Evolutionary conservation across 164 flowering plant species (phyloP).

Genomic region (Vitis rotundifolia): DNA sequence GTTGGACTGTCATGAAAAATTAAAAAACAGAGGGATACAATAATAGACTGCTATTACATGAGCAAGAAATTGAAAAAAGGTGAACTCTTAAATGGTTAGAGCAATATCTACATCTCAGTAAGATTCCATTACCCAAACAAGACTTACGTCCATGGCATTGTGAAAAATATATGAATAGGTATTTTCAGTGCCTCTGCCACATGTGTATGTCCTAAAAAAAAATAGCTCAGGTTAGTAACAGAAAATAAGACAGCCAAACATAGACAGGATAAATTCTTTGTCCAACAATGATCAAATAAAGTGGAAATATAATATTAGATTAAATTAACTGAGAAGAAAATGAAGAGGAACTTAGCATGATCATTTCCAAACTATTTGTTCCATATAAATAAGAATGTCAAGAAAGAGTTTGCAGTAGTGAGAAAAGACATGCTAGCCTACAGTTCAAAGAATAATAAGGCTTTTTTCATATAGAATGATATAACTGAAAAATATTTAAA

Average conservation of each 20-base stretch:
- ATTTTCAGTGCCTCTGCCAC: conserved; percentile 95
- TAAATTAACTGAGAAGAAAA: background rate
- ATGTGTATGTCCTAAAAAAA: conserved; percentile 81
- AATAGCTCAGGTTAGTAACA: conserved; percentile 11
- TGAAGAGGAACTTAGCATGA: background rate
- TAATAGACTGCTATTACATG: background rate
- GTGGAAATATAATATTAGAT: background rate
- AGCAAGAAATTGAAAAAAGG: conserved; percentile 1
- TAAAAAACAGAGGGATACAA: background rate
- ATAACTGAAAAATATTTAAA: background rate
- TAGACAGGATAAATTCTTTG: background rate
- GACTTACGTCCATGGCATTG: conserved; percentile 99
- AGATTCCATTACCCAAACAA: conserved; percentile 23
- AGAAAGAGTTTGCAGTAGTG: background rate
- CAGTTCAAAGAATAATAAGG: background rate
- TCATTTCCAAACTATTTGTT: no score
- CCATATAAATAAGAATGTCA: background rate
- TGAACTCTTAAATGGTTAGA: background rate
- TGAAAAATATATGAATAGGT: conserved; percentile 95
- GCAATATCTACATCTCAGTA: conserved; percentile 3
- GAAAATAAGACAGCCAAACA: background rate
- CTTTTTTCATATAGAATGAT: background rate
- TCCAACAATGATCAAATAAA: background rate
- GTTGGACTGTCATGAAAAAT: conserved; percentile 71
- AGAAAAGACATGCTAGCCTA: background rate